Percentiles rank a stretch among this genome's conserved stretches.
Evolutionary conservation across 371 early-diverging fungal species (phyloP).

Genomic region (Circinella umbellata): DNA sequence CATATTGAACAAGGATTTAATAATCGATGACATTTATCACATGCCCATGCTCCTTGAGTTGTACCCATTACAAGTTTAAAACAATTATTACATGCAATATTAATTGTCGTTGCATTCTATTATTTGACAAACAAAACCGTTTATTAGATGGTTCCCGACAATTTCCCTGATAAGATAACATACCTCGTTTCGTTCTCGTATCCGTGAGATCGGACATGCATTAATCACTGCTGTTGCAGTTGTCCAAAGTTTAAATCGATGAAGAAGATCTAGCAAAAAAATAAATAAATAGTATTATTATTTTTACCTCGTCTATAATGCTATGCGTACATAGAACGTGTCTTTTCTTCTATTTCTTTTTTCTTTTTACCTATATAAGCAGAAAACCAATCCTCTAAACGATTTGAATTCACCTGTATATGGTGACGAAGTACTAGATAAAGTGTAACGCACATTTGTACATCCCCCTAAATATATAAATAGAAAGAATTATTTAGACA

Average conservation of each 20-base stretch:
- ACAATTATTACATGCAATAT: slow-evolving; percentile 76
- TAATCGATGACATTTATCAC: slow-evolving; percentile 72
- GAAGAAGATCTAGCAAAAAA: slow-evolving; percentile 64
- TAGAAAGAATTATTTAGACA: no score
- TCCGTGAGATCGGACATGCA: slow-evolving; percentile 58
- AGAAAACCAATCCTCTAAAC: slow-evolving; percentile 72
- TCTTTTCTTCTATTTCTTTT: no score
- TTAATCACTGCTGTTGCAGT: slow-evolving; percentile 69
- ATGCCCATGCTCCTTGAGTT: slow-evolving; percentile 69
- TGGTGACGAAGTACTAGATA: slow-evolving; percentile 63
- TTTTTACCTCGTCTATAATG: no score
- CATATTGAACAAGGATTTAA: slow-evolving; percentile 77
- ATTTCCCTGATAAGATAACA: slow-evolving; percentile 1
- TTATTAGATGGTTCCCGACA: no score
- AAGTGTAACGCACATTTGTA: slow-evolving; percentile 85
- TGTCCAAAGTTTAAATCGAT: slow-evolving; percentile 77
- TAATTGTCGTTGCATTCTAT: slow-evolving; percentile 76
- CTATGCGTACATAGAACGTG: background rate
- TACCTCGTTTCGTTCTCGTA: slow-evolving; percentile 66
- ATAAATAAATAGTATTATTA: background rate
- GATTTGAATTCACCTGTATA: slow-evolving; percentile 48
- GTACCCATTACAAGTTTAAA: slow-evolving; percentile 65
- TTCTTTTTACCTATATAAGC: slow-evolving; percentile 67
- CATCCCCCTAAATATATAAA: slow-evolving; percentile 60
- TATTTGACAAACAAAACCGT: background rate